phyloP scores from a whole-genome alignment of 805 yeast species.

The Teunomyces pallodes region DNA sequence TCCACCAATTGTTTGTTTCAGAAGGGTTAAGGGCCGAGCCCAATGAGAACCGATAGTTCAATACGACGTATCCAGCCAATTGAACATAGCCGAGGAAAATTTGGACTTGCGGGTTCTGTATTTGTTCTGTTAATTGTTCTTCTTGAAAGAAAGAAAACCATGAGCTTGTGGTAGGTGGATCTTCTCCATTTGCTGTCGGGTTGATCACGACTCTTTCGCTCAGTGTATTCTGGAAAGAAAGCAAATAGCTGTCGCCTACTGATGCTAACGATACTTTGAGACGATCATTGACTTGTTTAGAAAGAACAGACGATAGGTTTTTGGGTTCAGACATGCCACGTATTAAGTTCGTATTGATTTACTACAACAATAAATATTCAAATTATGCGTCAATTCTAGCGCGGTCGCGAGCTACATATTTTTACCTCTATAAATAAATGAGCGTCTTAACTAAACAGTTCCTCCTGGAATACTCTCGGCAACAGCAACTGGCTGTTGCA shows the following conservation, averaged over 20 bases:
- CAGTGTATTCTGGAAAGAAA: conserved; percentile 20
- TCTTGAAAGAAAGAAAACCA: conserved; percentile 7
- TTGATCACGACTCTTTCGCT: conserved; percentile 11
- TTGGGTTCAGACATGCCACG: not conserved
- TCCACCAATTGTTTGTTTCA: conserved; percentile 24
- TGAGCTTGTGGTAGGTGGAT: conserved; percentile 1
- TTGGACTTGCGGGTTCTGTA: not conserved
- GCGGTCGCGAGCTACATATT: not conserved
- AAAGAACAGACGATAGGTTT: not conserved
- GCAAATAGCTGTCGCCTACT: not conserved
- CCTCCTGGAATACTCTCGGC: not conserved
- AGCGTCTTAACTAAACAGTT: not conserved
- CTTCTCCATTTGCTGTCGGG: conserved; percentile 6
- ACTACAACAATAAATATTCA: too few species aligned
- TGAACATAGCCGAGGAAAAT: conserved; percentile 39
- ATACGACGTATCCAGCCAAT: conserved; percentile 37
- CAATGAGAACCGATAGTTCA: conserved; percentile 33
- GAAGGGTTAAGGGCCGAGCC: conserved; percentile 9
- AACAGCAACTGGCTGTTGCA: not conserved
- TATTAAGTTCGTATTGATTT: not conserved
- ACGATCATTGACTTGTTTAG: conserved; percentile 20
- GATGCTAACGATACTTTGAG: conserved; percentile 16
- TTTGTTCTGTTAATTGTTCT: not conserved
- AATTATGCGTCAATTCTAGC: not conserved
- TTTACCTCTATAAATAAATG: conserved; percentile 1